Evolutionary conservation across 1,284 basidiomycete species (phyloP), one percentile per base, ranked within the genome.

Genomic region (Inonotus hispidus): DNA sequence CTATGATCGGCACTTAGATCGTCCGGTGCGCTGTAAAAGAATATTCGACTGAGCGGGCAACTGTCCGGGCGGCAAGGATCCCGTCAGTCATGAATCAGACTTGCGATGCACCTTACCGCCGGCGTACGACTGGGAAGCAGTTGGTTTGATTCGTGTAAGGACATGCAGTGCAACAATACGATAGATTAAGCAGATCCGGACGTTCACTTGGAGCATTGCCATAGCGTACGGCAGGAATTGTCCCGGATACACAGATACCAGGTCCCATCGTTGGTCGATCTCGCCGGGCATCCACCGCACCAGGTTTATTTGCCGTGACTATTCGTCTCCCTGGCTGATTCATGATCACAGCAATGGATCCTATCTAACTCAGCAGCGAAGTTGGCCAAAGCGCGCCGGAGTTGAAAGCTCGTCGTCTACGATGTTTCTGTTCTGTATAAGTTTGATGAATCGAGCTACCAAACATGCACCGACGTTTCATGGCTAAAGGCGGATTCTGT

Each of bases 251-350:
- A 50, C 49, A 50, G 49, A 27, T 25, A 50, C 13, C 19, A 50
- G 49, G 49, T 11, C 49, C 49, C 49, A 50, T 50, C 49, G 49
- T 14, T 32, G 49, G 49, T 50, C 49, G 49, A 50, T 50, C 49
- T 13, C 23, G 2, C 29, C 49, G 49, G 49, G 23, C 25, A 50
- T 50, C 49, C 49, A 50, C 49, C 13, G 8, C 49, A 19, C 49
- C 3, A 27, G 19, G 23, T 50, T 25, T 47, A 29, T 25, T 50
- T 6, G 29, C 49, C 49, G 49, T 27, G 49, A 23, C n/a, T 21
- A 13, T 14, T 47, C n/a, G 10, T 50, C 23, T 29, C n/a, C n/a
- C n/a, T n/a, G n/a, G n/a, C n/a, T 50, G 49, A 50, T 50, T 25
- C 29, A 32, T 27, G 13, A 23, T 50, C 23, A 50, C 49, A 27